Evolutionary conservation across 768 basidiomycete species (phyloP).

Genomic region (Lactifluus volemus): DNA sequence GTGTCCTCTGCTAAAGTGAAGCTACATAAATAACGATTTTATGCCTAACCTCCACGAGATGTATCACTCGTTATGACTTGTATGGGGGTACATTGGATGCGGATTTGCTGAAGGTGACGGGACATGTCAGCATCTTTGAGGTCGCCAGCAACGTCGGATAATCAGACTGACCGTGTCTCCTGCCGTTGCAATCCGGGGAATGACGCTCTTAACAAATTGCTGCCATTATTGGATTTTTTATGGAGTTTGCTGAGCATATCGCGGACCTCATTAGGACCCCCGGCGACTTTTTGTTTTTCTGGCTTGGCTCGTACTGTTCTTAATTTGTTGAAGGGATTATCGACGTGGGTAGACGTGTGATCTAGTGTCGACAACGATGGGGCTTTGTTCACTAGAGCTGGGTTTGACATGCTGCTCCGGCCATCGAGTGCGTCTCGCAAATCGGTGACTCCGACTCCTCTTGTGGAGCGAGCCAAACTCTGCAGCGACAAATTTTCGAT

Average conservation of each 20-base stretch:
- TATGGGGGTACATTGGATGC: slow-evolving; percentile 28
- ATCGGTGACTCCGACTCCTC: slow-evolving; percentile 81
- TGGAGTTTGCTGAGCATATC: slow-evolving; percentile 80
- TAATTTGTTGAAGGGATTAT: slow-evolving; percentile 31
- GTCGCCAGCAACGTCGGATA: not conserved
- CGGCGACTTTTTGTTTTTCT: slow-evolving; percentile 38
- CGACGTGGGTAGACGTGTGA: slow-evolving; percentile 43
- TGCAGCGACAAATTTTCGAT: slow-evolving; percentile 86
- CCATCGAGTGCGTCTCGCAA: slow-evolving; percentile 85
- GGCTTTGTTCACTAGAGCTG: slow-evolving; percentile 48
- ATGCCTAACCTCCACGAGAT: not conserved
- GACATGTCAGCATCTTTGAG: not conserved
- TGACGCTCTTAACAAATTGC: slow-evolving; percentile 59
- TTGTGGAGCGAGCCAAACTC: slow-evolving; percentile 68
- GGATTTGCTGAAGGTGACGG: not conserved
- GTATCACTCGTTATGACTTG: slow-evolving; percentile 21
- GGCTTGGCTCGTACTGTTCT: slow-evolving; percentile 48
- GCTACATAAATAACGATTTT: not conserved
- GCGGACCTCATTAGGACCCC: slow-evolving; percentile 61
- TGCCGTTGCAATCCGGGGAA: slow-evolving; percentile 49
- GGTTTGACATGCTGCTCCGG: slow-evolving; percentile 73
- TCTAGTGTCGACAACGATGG: slow-evolving; percentile 74
- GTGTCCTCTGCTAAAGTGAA: not conserved
- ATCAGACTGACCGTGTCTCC: slow-evolving; percentile 31
- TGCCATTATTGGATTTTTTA: slow-evolving; percentile 50